These are phyloP conservation scores for Syncephalis fuscata DNA, from an alignment of 371 early-diverging fungal species.

Conservation along the genomic window DNA sequence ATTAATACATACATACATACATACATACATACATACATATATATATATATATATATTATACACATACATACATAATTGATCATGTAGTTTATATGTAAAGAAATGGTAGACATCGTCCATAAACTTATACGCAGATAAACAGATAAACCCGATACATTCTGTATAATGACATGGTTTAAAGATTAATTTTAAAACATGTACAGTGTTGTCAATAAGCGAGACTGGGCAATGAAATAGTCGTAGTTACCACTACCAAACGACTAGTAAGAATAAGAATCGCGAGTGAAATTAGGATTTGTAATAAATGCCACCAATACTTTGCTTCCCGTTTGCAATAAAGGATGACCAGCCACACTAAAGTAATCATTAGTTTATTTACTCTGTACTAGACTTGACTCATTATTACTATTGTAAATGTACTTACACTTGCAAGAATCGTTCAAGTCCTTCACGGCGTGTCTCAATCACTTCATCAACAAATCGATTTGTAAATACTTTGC, in stretches of 20 bases:
- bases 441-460: constrained; percentile 74
- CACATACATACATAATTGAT: no score
- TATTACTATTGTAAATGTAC: constrained; percentile 9
- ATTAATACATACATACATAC: no score
- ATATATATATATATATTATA: no score
- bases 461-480: constrained; percentile 91
- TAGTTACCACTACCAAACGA: constrained; percentile 35
- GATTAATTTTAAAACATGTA: no score
- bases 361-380: constrained; percentile 2
- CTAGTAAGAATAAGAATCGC: constrained; percentile 62
- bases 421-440: constrained; percentile 91
- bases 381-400: constrained; percentile 1
- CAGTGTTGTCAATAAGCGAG: no score
- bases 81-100: no score
- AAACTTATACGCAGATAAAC: no score
- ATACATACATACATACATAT: no score
- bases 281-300: constrained; percentile 76
- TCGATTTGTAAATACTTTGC: constrained; percentile 92
- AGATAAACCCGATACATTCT: no score
- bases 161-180: no score
- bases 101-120: no score
- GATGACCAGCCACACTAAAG: constrained; percentile 86
- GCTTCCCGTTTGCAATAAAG: constrained; percentile 91
- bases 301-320: constrained; percentile 89
- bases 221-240: constrained; percentile 15